Evolutionary conservation across 2,329 filamentous ascomycete species (phyloP).

Genomic region (Chrysoporthe puriensis): DNA sequence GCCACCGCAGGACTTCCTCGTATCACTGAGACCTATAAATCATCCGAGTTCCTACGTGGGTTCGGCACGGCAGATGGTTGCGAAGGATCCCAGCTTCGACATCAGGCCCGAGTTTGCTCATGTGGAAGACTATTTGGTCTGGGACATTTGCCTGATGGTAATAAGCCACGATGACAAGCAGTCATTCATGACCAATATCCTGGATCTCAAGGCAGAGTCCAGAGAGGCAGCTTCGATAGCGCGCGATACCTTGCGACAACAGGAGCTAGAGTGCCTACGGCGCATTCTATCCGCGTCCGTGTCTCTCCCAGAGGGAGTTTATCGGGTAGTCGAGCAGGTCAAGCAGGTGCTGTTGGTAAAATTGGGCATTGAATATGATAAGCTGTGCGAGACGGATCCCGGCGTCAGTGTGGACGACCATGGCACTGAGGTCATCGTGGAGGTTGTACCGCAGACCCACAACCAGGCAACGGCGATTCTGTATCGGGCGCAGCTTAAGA

Average conservation of each 20-base stretch:
- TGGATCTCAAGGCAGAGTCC: constrained; percentile 14
- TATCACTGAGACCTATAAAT: constrained; percentile 54
- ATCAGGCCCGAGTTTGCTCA: constrained; percentile 50
- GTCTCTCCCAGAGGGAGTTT: constrained; percentile 46
- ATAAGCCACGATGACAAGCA: constrained; percentile 36
- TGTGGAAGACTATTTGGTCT: constrained; percentile 57
- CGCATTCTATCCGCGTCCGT: constrained; percentile 41
- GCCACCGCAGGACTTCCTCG: constrained; percentile 48
- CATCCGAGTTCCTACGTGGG: constrained; percentile 54
- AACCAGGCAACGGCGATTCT: constrained; percentile 53
- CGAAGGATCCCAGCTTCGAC: constrained; percentile 30
- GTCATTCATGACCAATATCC: constrained; percentile 19
- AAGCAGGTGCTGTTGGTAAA: constrained; percentile 43
- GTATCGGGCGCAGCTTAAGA: constrained; percentile 54
- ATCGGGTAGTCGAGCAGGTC: constrained; percentile 43
- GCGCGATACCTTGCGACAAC: not conserved
- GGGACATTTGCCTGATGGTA: constrained; percentile 50
- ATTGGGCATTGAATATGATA: constrained; percentile 43
- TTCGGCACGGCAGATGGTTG: constrained; percentile 42
- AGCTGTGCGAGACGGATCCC: constrained; percentile 50
- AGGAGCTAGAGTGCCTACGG: constrained; percentile 34
- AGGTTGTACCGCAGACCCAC: constrained; percentile 38
- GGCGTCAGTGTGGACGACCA: constrained; percentile 40
- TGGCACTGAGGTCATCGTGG: constrained; percentile 35
- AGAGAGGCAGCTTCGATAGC: not conserved